phyloP scores from a whole-genome alignment of 805 yeast species.

The Saturnispora dispora region DNA sequence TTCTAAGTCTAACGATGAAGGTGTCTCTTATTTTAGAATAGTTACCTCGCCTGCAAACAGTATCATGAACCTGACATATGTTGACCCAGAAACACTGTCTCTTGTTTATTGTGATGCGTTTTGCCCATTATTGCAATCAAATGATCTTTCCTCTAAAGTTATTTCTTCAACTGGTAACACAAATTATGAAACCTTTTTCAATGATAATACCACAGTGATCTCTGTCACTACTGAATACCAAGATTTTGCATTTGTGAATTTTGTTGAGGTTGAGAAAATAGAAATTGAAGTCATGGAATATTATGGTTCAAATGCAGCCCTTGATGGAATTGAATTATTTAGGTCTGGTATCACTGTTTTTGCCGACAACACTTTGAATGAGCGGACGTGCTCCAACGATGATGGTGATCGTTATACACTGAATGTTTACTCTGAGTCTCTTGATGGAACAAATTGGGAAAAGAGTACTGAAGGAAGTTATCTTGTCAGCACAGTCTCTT shows the following conservation, averaged over 20 bases:
- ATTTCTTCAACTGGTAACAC: neutral
- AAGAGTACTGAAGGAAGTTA: constrained; percentile 15
- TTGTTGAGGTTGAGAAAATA: constrained; percentile 49
- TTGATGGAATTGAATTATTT: constrained; percentile 66
- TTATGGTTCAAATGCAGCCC: constrained; percentile 60
- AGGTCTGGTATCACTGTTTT: constrained; percentile 52
- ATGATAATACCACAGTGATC: constrained; percentile 15
- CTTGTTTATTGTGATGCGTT: constrained; percentile 68
- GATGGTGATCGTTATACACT: constrained; percentile 4
- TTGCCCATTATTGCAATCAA: constrained; percentile 59
- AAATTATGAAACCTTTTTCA: constrained; percentile 11
- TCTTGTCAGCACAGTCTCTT: constrained; percentile 20
- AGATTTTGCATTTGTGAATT: constrained; percentile 75
- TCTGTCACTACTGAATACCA: constrained; percentile 38
- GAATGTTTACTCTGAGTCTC: constrained; percentile 6
- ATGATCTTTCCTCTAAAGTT: constrained; percentile 22
- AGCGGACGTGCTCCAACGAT: constrained; percentile 2
- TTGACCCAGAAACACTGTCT: constrained; percentile 62
- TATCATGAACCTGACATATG: constrained; percentile 83
- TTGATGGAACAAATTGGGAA: constrained; percentile 22
- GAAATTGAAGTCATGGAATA: constrained; percentile 56
- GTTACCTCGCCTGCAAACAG: constrained; percentile 73
- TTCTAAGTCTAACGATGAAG: constrained; percentile 35
- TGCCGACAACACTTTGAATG: constrained; percentile 66
- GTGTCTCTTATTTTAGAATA: constrained; percentile 59